phyloP scores from a whole-genome alignment of 805 yeast genomes.

The Candida tallmaniae region DNA sequence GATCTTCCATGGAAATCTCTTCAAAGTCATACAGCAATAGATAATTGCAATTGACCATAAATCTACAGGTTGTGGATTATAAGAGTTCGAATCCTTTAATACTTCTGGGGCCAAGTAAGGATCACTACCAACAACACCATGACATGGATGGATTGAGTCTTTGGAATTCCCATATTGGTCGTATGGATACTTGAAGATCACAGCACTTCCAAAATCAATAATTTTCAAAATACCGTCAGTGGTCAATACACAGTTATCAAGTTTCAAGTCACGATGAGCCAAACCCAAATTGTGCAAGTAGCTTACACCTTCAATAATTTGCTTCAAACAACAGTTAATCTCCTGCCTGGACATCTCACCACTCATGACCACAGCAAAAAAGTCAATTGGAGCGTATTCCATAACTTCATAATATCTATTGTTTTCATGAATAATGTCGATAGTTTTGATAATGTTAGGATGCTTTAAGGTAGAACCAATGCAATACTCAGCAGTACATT shows the following conservation, averaged over 20 bases:
- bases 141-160: constrained; percentile 63
- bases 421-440: constrained; percentile 86
- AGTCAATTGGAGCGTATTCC: constrained; percentile 92
- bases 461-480: constrained; percentile 88
- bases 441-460: constrained; percentile 85
- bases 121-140: constrained; percentile 81
- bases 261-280: constrained; percentile 86
- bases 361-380: constrained; percentile 92
- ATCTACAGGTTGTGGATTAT: constrained; percentile 91
- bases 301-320: constrained; percentile 72
- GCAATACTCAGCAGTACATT: constrained; percentile 91
- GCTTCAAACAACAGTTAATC: constrained; percentile 85
- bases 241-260: constrained; percentile 88
- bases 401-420: constrained; percentile 84
- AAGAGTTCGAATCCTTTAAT: constrained; percentile 51
- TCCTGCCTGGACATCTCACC: constrained; percentile 80
- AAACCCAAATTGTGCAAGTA: constrained; percentile 82
- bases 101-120: constrained; percentile 93
- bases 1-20: constrained; percentile 93
- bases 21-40: constrained; percentile 86
- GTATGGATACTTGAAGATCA: constrained; percentile 85
- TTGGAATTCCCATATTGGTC: constrained; percentile 43
- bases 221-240: constrained; percentile 80
- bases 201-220: constrained; percentile 93
- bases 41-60: constrained; percentile 91